Conservation (phyloP, 2,329 filamentous ascomycete genomes). For the Neofusicoccum sp. region DNA sequence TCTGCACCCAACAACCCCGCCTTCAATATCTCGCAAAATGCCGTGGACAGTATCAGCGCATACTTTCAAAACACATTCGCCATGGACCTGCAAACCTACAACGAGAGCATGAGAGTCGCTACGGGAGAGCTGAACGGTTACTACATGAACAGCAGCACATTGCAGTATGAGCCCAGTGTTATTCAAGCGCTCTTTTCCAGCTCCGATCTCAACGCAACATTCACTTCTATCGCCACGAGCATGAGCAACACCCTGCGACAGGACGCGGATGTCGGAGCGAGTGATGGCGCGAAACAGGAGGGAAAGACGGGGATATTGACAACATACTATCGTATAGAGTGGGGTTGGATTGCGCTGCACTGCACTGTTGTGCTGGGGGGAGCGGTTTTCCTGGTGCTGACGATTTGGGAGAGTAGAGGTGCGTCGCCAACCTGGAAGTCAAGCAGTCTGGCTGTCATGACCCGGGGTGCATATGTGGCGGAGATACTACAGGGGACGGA, state of each 20-base stretch:
- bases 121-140: slow-evolving; percentile 11
- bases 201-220: slow-evolving; percentile 15
- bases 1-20: neutral
- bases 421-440: slow-evolving; percentile 20
- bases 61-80: slow-evolving; percentile 15
- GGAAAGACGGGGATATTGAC: neutral
- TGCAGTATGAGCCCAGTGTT: slow-evolving; percentile 11
- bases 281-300: neutral
- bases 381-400: neutral
- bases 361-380: neutral
- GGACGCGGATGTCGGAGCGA: neutral
- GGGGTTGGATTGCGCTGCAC: neutral
- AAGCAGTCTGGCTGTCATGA: slow-evolving; percentile 14
- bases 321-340: neutral
- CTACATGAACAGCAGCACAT: neutral
- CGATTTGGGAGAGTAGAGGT: neutral
- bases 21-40: slow-evolving; percentile 20
- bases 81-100: neutral
- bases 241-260: slow-evolving; percentile 21
- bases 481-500: neutral
- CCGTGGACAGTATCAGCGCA: slow-evolving; percentile 13
- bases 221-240: slow-evolving; percentile 19
- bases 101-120: neutral
- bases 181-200: slow-evolving; percentile 18
- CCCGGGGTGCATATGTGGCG: neutral